phyloP scores from a whole-genome alignment of 1,139 yeast species.

The Lodderomyces oxycetoniae region DNA sequence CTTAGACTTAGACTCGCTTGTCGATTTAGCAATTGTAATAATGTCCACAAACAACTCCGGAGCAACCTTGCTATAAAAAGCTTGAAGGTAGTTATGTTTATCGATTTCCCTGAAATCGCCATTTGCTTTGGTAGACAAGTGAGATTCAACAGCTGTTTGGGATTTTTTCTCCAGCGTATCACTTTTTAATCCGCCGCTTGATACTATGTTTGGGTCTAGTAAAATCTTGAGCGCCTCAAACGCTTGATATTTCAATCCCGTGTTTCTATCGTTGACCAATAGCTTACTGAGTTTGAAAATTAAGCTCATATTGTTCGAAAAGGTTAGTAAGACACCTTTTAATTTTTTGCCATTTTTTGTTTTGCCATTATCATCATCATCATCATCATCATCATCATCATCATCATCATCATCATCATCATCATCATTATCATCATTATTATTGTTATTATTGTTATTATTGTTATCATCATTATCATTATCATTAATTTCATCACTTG shows the following conservation, averaged over 20 bases:
- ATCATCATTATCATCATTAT: no score
- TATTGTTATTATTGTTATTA: not conserved
- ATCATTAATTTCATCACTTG: no score
- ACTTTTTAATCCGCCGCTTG: constrained; percentile 10
- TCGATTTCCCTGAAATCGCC: constrained; percentile 37
- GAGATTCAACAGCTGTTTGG: constrained; percentile 5
- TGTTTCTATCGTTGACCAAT: constrained; percentile 57
- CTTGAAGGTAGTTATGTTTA: constrained; percentile 49
- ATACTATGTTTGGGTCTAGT: constrained; percentile 55
- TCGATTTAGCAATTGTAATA: constrained; percentile 8
- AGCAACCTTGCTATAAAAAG: constrained; percentile 63
- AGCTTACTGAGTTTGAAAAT: constrained; percentile 57
- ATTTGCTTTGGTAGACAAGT: constrained; percentile 5
- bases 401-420: no score
- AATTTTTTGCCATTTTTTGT: no score
- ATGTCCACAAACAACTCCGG: constrained; percentile 52
- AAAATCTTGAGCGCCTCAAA: constrained; percentile 75
- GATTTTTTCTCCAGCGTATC: constrained; percentile 1
- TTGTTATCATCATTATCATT: not conserved
- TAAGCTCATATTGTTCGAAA: constrained; percentile 58
- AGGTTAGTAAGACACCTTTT: no score
- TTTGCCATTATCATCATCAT: no score
- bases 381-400: no score
- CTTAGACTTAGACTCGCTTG: constrained; percentile 3
- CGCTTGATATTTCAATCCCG: constrained; percentile 77